Evolutionary conservation across 306 rosid species (phyloP).

Genomic region (Fragaria nilgerrensis): DNA sequence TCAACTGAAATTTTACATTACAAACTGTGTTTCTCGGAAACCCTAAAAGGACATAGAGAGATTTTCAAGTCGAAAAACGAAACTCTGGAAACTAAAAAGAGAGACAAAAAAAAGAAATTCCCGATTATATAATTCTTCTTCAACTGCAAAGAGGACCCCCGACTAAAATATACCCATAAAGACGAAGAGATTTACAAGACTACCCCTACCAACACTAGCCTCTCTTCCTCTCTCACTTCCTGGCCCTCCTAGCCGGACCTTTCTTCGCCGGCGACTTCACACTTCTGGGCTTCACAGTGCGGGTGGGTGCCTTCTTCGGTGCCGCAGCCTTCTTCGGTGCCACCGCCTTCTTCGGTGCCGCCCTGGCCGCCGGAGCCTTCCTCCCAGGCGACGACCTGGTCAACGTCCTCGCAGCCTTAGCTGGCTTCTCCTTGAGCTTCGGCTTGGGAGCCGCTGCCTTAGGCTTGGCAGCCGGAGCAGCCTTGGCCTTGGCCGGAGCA

Average conservation of each 20-base stretch:
- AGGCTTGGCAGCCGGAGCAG: slow-evolving; percentile 8
- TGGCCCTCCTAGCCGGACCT: slow-evolving; percentile 45
- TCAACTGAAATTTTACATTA: slow-evolving; percentile 11
- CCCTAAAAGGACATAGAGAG: neutral
- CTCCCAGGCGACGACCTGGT: slow-evolving; percentile 67
- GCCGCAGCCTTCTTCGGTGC: slow-evolving; percentile 44
- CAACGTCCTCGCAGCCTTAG: slow-evolving; percentile 60
- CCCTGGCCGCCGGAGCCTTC: slow-evolving; percentile 42
- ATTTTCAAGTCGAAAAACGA: neutral
- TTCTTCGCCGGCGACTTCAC: slow-evolving; percentile 59
- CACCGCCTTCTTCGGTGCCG: slow-evolving; percentile 47
- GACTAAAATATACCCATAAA: slow-evolving; percentile 27
- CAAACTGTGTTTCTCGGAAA: neutral
- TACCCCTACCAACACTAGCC: slow-evolving; percentile 40
- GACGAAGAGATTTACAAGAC: slow-evolving; percentile 52
- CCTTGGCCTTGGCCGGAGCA: slow-evolving; percentile 14
- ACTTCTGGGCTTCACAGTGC: slow-evolving; percentile 40
- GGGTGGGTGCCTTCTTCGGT: slow-evolving; percentile 45
- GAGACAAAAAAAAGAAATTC: slow-evolving; percentile 10
- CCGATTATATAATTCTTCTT: slow-evolving; percentile 20
- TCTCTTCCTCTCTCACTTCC: slow-evolving; percentile 36
- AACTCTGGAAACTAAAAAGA: neutral
- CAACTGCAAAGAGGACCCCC: slow-evolving; percentile 14
- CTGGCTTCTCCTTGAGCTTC: slow-evolving; percentile 46
- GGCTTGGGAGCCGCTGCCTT: slow-evolving; percentile 44